Base-by-base conservation (phyloP, 148 eudicot genomes). In the Chenopodium suecicum region DNA sequence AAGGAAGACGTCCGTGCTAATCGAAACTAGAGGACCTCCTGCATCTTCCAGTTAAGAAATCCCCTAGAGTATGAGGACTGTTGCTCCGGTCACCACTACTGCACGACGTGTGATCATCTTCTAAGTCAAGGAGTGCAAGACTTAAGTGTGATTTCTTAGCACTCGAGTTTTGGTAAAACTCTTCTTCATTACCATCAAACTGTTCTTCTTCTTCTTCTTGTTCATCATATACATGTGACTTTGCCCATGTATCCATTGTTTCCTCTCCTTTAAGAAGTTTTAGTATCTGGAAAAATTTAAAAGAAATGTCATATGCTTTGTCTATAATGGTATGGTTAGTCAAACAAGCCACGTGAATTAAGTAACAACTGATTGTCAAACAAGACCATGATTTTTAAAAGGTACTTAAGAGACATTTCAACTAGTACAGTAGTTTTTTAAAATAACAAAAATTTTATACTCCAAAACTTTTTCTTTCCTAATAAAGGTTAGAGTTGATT, bases 121-220 rank as follows among this genome's bases (percentile, higher is more conserved):
- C 86, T n/a, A 89, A 81, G 70, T 96, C 99, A 41, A 89, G 86
- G 52, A 91, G 82, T 7, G 95, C 97, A 1, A 92, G 85, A 71
- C 85, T 89, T 79, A 96, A 60, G 83, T 90, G 92, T 2, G 94
- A 88, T 79, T 88, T 90, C 76, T 90, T 91, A 5, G 88, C 86
- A 70, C 77, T 90, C 54, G 87, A 85, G 82, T 88, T 88, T 72
- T 88, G 91, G 85, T 96, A 92, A 41, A 89, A 90, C 77, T 96
- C 98, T 68, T 94, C 98, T 11, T 97, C 97, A 27, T 97, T 73
- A 3, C 81, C 86, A 58, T 81, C 82, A 9, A 62, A n/a, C 6
- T 63, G 81, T 47, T 87, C 81, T 8, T 37, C 71, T 1, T 85
- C 84, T 31, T 85, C 84, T 31, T 81, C 83, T 63, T 56, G 68